Evolutionary conservation across 225 moss, liverwort and hornwort genomes (phyloP).

Genomic region (Physcomitrium patens): DNA sequence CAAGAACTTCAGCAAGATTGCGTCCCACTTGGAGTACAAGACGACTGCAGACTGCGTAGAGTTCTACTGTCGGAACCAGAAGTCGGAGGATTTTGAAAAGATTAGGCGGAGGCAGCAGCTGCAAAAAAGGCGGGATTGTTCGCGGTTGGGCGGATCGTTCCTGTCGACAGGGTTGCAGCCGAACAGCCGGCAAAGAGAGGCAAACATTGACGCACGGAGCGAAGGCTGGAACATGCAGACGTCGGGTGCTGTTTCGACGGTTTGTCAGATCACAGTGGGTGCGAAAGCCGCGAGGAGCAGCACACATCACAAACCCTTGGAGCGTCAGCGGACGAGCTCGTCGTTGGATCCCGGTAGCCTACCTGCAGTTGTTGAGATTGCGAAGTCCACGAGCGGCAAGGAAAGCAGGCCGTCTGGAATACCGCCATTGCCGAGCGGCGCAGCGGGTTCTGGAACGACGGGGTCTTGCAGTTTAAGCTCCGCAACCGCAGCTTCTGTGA

Average conservation of each 20-base stretch:
- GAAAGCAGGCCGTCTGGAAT: conserved; percentile 57
- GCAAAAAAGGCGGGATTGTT: conserved; percentile 90
- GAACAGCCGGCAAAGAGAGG: conserved; percentile 78
- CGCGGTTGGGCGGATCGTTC: conserved; percentile 75
- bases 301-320: conserved; percentile 70
- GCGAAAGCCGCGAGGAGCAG: conserved; percentile 79
- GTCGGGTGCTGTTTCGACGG: conserved; percentile 45
- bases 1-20: conserved; percentile 87
- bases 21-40: conserved; percentile 80
- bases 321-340: conserved; percentile 63
- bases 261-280: conserved; percentile 56
- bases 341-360: conserved; percentile 59
- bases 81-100: conserved; percentile 97
- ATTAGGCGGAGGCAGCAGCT: conserved; percentile 89
- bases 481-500: conserved; percentile 61
- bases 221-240: conserved; percentile 69
- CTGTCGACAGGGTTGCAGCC: conserved; percentile 83
- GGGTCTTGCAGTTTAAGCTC: conserved; percentile 64
- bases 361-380: conserved; percentile 37
- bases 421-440: conserved; percentile 37
- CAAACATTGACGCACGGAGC: conserved; percentile 60
- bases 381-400: conserved; percentile 53
- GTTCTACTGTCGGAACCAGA: conserved; percentile 93
- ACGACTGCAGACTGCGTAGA: conserved; percentile 97
- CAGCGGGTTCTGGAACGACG: conserved; percentile 30